Percentiles rank a stretch among this genome's conserved stretches.
phyloP scores from a whole-genome alignment of 1,284 basidiomycete genomes.

The Ganoderma meredithae region DNA sequence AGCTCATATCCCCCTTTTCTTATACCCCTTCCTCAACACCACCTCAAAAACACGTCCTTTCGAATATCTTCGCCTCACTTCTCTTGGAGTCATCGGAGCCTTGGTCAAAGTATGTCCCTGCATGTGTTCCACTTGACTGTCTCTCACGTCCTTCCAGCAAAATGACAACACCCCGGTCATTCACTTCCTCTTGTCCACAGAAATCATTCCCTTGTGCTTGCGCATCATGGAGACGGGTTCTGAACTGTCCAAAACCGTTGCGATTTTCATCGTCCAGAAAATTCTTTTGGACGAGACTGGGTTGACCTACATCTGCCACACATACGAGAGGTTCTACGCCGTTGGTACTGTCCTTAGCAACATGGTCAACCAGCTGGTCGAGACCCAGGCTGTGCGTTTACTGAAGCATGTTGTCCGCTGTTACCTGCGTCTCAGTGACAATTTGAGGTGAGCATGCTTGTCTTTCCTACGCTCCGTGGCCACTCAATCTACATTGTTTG shows the following conservation, averaged over 20 bases:
- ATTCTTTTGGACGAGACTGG: slow-evolving; percentile 98
- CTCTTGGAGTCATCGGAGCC: slow-evolving; percentile 97
- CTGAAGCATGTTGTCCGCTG: slow-evolving; percentile 99
- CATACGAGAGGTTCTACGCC: slow-evolving; percentile 99
- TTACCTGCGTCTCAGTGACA: slow-evolving; percentile 96
- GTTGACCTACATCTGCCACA: slow-evolving; percentile 98
- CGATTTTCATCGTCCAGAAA: slow-evolving; percentile 99
- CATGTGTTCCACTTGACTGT: not conserved
- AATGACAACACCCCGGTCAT: slow-evolving; percentile 99
- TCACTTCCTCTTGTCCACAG: slow-evolving; percentile 98
- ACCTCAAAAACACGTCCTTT: slow-evolving; percentile 99
- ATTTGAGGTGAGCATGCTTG: slow-evolving; percentile 74
- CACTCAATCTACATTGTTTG: not conserved
- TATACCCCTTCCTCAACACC: slow-evolving; percentile 99
- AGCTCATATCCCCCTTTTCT: slow-evolving; percentile 98
- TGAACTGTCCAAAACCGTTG: slow-evolving; percentile 99
- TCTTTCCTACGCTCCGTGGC: not conserved
- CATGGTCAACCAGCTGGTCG: slow-evolving; percentile 97
- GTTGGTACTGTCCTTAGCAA: slow-evolving; percentile 98
- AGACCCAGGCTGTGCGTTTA: slow-evolving; percentile 95
- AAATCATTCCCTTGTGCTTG: slow-evolving; percentile 99
- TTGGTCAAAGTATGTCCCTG: slow-evolving; percentile 82
- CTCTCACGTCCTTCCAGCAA: slow-evolving; percentile 63
- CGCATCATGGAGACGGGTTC: slow-evolving; percentile 99
- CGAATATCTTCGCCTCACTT: slow-evolving; percentile 97